Conservation (phyloP, 2,329 filamentous ascomycete genomes). For the Ophiostoma quercus region DNA sequence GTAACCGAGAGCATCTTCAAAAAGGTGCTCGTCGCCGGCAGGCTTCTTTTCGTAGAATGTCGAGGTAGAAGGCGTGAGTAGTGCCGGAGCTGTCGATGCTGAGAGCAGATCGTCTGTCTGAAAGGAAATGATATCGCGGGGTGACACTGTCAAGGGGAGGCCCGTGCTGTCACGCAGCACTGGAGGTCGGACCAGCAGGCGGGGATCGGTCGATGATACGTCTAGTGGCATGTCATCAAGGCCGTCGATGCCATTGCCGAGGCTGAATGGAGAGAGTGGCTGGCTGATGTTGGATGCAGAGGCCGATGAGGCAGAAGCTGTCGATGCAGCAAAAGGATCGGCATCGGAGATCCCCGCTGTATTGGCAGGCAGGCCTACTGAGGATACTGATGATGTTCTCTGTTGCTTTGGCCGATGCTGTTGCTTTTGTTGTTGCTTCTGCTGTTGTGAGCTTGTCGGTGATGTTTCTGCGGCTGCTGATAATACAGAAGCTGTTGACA, state of each 20-base stretch:
- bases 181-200: constrained; percentile 1
- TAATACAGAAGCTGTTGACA: constrained; percentile 10
- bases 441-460: neutral
- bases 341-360: neutral
- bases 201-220: neutral
- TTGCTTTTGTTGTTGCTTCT: constrained; percentile 5
- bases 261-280: constrained; percentile 12
- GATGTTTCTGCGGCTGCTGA: constrained; percentile 2
- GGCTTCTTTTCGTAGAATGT: constrained; percentile 14
- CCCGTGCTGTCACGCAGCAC: neutral
- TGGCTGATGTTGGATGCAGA: neutral
- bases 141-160: constrained; percentile 12
- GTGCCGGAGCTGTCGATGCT: neutral
- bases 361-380: neutral
- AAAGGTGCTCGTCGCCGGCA: constrained; percentile 20
- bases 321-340: neutral
- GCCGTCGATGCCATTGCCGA: constrained; percentile 5
- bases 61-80: neutral
- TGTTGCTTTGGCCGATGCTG: neutral
- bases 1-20: constrained; percentile 24
- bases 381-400: neutral
- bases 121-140: constrained; percentile 10
- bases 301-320: neutral
- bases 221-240: constrained; percentile 2
- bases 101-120: neutral